Percentiles rank a stretch among this genome's conserved stretches.
phyloP scores from a whole-genome alignment of 2,329 filamentous ascomycete genomes.

The Chaetoscypha palmicola region DNA sequence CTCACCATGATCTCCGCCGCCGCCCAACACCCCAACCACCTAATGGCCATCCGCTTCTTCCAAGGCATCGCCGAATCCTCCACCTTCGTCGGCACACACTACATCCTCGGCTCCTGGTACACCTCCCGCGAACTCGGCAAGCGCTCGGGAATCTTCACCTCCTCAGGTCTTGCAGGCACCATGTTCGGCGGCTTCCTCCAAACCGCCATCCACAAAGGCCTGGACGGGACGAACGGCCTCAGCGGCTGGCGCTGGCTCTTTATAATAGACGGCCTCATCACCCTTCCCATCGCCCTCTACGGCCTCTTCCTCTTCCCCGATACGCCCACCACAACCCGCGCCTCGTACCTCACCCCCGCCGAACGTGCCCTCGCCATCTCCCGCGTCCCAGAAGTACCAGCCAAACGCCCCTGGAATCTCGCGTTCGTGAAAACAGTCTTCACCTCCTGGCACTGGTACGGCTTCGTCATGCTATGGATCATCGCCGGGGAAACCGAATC shows the following conservation, averaged over 20 bases:
- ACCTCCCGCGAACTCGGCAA: slow-evolving; percentile 54
- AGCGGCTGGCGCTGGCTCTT: slow-evolving; percentile 48
- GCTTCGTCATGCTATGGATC: slow-evolving; percentile 60
- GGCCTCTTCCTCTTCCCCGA: slow-evolving; percentile 43
- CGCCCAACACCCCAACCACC: slow-evolving; percentile 42
- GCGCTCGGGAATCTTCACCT: slow-evolving; percentile 53
- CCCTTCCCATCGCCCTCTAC: slow-evolving; percentile 48
- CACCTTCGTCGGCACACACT: slow-evolving; percentile 52
- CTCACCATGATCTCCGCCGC: slow-evolving; percentile 56
- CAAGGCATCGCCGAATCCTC: slow-evolving; percentile 48
- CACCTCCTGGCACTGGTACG: slow-evolving; percentile 57
- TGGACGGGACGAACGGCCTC: slow-evolving; percentile 39
- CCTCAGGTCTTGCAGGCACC: slow-evolving; percentile 51
- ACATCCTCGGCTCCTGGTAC: slow-evolving; percentile 56
- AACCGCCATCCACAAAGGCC: slow-evolving; percentile 31
- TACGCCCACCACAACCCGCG: slow-evolving; percentile 36
- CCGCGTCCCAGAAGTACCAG: slow-evolving; percentile 37
- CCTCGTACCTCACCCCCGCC: slow-evolving; percentile 35
- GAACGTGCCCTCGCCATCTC: slow-evolving; percentile 38
- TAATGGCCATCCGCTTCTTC: slow-evolving; percentile 54
- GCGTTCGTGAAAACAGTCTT: slow-evolving; percentile 49
- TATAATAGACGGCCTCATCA: slow-evolving; percentile 48
- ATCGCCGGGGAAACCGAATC: slow-evolving; percentile 67
- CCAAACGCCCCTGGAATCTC: slow-evolving; percentile 37
- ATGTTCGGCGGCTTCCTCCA: slow-evolving; percentile 59